Base-by-base conservation (phyloP, 2,329 filamentous ascomycete genomes). In the Trichoderma atroviride region DNA sequence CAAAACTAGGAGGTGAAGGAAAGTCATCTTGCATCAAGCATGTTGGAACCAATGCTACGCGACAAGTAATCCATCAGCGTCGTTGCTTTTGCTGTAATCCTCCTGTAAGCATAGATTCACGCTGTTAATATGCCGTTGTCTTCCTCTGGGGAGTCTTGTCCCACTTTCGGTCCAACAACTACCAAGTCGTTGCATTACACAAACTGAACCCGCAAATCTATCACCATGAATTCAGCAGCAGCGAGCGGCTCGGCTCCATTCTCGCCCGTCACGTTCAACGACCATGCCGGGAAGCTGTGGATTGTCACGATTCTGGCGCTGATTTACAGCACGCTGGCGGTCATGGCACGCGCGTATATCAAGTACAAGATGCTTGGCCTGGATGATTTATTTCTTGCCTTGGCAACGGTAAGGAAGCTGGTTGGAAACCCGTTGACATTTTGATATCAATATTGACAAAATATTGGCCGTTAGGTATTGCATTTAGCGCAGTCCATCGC, bases 321-420 rank as follows among this genome's bases (percentile, higher is more conserved):
- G 14, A 53, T 63, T 24, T 63, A 63, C 7, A 52, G 43, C 1
- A 1, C 22, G 5, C 3, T 63, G n/a, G 19, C 40, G 3, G 29
- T 47, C 31, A n/a, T 63, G 14, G 27, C 43, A 14, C 27, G 43
- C 2, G 31, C 2, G 13, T 63, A 63, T 9, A 62, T 63, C n/a
- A 63, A 53, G 60, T 35, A 63, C 14, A 47, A 50, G 47, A 63
- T 63, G 43, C 52, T 63, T 33, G 60, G 60, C 1, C 22, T 63
- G 37, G 60, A 52, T 27, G 60, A 63, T 14, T 2, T 52, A 0
- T 11, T 52, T 4, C n/a, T 63, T 53, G 43, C 11, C 19, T 35
- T 53, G 9, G 60, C 43, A 24, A 63, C 60, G 11, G 60, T 35
- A 53, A 19, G 60, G n/a, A 11, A 4, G 0, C 29, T 13, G 9